Evolutionary conservation across 176 grass and related monocot genomes (phyloP).

Genomic region (Carex kokanica): DNA sequence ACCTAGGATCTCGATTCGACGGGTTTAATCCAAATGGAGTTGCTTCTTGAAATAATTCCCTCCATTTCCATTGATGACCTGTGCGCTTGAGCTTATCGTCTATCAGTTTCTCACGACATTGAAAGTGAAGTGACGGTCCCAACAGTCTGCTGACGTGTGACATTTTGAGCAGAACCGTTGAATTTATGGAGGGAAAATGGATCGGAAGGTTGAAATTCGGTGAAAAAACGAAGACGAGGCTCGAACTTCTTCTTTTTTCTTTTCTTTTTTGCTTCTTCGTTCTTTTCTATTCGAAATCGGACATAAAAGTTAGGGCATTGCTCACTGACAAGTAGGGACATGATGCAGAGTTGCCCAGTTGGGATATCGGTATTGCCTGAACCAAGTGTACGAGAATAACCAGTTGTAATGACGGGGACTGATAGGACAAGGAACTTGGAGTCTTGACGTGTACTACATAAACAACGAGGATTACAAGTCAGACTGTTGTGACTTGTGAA

Average conservation of each 20-base stretch:
- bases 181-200: not conserved
- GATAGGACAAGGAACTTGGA: not conserved
- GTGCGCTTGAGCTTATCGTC: not conserved
- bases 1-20: conserved; percentile 42
- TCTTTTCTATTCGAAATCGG: not conserved
- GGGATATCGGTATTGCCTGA: not conserved
- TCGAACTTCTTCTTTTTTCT: not conserved
- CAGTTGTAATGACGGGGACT: not conserved
- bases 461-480: not conserved
- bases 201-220: not conserved
- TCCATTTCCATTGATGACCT: conserved; percentile 20
- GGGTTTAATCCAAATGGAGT: not conserved
- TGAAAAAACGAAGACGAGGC: not conserved
- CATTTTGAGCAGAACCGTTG: not conserved
- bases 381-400: not conserved
- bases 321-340: not conserved
- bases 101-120: not conserved
- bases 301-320: not conserved
- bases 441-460: conserved; percentile 13
- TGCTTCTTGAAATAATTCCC: not conserved
- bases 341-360: not conserved
- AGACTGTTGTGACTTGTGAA: not conserved
- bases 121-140: not conserved
- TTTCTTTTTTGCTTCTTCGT: not conserved
- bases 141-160: not conserved